Evolutionary conservation across 192 early-diverging fungal species (phyloP).

Genomic region (Globomyces pollinis-pini): DNA sequence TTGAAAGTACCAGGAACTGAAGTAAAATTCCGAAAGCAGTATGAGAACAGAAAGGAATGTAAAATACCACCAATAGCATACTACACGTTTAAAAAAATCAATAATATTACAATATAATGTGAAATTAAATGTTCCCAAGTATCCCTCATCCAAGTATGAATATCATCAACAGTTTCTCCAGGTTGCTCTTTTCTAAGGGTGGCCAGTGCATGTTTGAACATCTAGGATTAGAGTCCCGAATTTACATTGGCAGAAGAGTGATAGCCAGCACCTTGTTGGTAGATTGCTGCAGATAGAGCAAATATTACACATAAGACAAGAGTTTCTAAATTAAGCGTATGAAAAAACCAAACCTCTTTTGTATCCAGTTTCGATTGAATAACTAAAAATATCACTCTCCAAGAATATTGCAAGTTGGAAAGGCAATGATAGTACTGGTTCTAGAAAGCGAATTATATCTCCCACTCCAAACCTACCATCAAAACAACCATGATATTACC

Average conservation of each 20-base stretch:
- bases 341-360: too few relatives aligned
- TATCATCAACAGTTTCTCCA: slow-evolving; percentile 8
- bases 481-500: too few relatives aligned
- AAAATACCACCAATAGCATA: slow-evolving; percentile 27
- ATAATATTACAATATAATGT: slow-evolving; percentile 23
- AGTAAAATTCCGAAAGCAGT: slow-evolving; percentile 8
- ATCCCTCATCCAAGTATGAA: slow-evolving; percentile 21
- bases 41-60: slow-evolving; percentile 9
- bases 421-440: slow-evolving; percentile 24
- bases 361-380: background rate
- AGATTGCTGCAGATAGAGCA: slow-evolving; percentile 18
- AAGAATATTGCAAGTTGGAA: slow-evolving; percentile 16
- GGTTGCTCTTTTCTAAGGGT: slow-evolving; percentile 4
- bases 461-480: slow-evolving; percentile 15
- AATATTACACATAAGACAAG: slow-evolving; percentile 14
- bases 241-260: slow-evolving; percentile 25
- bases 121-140: slow-evolving; percentile 23
- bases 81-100: background rate
- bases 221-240: too few relatives aligned
- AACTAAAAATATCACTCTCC: slow-evolving; percentile 8
- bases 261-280: slow-evolving; percentile 33
- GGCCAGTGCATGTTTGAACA: slow-evolving; percentile 26
- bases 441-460: slow-evolving; percentile 24
- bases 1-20: too few relatives aligned
- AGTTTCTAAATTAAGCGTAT: too few relatives aligned